phyloP scores from a whole-genome alignment of 1,139 yeast species.

The Kurtzmaniella quercitrusa region DNA sequence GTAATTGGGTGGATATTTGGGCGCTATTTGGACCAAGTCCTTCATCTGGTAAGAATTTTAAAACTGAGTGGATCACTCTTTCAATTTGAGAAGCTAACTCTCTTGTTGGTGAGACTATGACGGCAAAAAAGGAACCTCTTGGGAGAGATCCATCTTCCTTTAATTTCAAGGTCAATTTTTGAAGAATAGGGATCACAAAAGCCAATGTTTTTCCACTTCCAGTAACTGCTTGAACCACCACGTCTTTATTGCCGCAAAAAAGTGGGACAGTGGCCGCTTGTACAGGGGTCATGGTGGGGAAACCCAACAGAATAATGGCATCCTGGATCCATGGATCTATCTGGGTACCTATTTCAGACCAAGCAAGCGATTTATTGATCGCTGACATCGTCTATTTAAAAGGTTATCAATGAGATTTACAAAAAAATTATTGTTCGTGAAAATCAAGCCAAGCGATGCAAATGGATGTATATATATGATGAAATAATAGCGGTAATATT shows the following conservation, averaged over 20 bases:
- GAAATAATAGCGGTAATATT: too few relatives aligned
- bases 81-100: conserved; percentile 86
- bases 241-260: conserved; percentile 85
- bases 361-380: conserved; percentile 32
- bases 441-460: neutral
- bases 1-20: conserved; percentile 57
- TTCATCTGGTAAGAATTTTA: conserved; percentile 55
- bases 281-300: conserved; percentile 88
- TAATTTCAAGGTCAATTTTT: conserved; percentile 44
- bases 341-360: conserved; percentile 33
- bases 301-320: conserved; percentile 73
- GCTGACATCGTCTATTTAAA: conserved; percentile 19
- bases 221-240: conserved; percentile 93
- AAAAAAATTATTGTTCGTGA: neutral
- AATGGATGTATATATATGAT: too few relatives aligned
- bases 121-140: conserved; percentile 65
- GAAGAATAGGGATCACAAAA: conserved; percentile 77
- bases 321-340: conserved; percentile 48
- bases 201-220: conserved; percentile 96
- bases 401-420: neutral
- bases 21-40: conserved; percentile 8
- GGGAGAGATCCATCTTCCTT: conserved; percentile 26
- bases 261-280: conserved; percentile 95
- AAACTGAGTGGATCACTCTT: conserved; percentile 55
- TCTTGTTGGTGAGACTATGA: conserved; percentile 85